phyloP scores from a whole-genome alignment of 345 rosid species.

The Aegle marmelos region DNA sequence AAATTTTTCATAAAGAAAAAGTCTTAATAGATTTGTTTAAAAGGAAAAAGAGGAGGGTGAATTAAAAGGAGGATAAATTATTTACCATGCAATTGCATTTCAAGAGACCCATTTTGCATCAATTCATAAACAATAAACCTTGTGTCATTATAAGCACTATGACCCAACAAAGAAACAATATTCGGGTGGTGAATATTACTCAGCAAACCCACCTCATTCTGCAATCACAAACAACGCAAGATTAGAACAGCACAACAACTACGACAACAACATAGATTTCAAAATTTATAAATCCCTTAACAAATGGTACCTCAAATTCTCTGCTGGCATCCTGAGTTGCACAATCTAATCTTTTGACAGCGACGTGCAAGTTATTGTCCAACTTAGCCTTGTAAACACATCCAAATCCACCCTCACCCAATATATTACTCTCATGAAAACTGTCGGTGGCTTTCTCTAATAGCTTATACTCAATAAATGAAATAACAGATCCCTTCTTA shows the following conservation, averaged over 20 bases:
- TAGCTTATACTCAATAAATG: constrained; percentile 56
- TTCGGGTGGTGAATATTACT: constrained; percentile 79
- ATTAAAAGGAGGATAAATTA: not conserved
- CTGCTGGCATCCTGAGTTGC: constrained; percentile 56
- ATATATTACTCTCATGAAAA: constrained; percentile 61
- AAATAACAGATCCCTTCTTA: constrained; percentile 42
- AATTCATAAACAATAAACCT: constrained; percentile 81
- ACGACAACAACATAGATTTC: not conserved
- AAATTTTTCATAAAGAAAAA: not conserved
- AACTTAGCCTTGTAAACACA: constrained; percentile 68
- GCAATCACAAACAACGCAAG: constrained; percentile 27
- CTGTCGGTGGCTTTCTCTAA: constrained; percentile 69
- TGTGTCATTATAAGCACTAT: constrained; percentile 49
- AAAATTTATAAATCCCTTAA: not conserved
- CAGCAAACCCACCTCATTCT: constrained; percentile 83
- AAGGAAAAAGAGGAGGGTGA: not conserved
- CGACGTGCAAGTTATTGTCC: constrained; percentile 55
- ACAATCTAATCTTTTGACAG: constrained; percentile 85
- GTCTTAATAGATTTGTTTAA: not conserved
- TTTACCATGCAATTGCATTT: constrained; percentile 86
- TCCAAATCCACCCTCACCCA: constrained; percentile 95
- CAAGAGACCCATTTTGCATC: constrained; percentile 88
- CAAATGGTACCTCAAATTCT: constrained; percentile 65
- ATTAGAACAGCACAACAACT: not conserved
- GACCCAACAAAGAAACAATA: constrained; percentile 73